A percentile compares a stretch with the other conserved stretches of the same genome.
Evolutionary conservation across 768 basidiomycete genomes (phyloP).

Genomic region (Clitopilus hobsonii): DNA sequence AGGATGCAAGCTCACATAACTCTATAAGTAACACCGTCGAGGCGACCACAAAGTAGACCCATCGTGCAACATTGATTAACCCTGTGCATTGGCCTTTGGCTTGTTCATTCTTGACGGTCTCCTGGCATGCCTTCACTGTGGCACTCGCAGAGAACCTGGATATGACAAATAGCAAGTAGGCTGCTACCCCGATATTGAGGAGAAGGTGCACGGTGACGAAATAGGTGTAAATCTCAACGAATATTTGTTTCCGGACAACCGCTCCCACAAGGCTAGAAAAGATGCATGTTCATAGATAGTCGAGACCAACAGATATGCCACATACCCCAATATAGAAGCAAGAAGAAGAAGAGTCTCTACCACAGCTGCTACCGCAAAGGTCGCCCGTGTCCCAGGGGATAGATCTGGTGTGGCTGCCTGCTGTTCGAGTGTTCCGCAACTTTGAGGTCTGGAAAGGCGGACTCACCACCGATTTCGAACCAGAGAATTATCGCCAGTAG

Average conservation of each 20-base stretch:
- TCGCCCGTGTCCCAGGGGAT: slow-evolving; percentile 27
- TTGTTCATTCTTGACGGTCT: slow-evolving; percentile 33
- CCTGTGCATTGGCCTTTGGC: slow-evolving; percentile 39
- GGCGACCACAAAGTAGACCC: slow-evolving; percentile 43
- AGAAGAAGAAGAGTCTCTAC: slow-evolving; percentile 50
- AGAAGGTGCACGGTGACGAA: slow-evolving; percentile 55
- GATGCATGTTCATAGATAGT: background rate
- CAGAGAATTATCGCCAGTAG: slow-evolving; percentile 50
- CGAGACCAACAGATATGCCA: background rate
- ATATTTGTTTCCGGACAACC: slow-evolving; percentile 55
- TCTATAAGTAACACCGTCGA: slow-evolving; percentile 44
- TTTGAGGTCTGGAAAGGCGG: background rate
- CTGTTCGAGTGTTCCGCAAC: background rate
- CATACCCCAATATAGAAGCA: slow-evolving; percentile 55
- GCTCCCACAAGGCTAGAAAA: slow-evolving; percentile 53
- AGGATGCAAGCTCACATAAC: slow-evolving; percentile 41
- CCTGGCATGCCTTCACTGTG: slow-evolving; percentile 38
- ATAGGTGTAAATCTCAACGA: slow-evolving; percentile 45
- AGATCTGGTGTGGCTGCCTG: slow-evolving; percentile 29
- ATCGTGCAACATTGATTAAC: slow-evolving; percentile 36
- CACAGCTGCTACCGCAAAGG: slow-evolving; percentile 46
- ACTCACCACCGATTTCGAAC: slow-evolving; percentile 60
- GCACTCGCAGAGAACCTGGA: slow-evolving; percentile 39
- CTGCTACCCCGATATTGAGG: slow-evolving; percentile 47
- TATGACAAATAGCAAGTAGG: slow-evolving; percentile 47